Conservation (phyloP, 2,329 filamentous ascomycete genomes). For the Penicillium paneum region DNA sequence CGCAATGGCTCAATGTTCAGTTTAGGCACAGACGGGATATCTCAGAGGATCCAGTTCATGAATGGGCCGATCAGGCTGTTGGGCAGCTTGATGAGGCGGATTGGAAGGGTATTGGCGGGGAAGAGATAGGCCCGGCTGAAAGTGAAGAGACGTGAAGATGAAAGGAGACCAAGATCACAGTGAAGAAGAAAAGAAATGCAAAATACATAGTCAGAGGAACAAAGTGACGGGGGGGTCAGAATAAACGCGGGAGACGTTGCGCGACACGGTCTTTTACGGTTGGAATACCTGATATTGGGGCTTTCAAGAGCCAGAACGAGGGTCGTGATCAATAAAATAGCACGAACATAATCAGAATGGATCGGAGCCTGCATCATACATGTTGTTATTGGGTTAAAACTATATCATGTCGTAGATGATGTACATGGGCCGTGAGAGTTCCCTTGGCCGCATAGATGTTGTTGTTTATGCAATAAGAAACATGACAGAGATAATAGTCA, state of each 20-base stretch:
- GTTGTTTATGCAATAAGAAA: not conserved
- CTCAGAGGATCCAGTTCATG: not conserved
- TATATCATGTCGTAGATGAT: not conserved
- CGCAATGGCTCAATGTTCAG: not conserved
- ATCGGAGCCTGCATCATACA: not conserved
- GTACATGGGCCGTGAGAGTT: not conserved
- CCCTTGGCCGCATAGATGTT: not conserved
- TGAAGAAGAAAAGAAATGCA: not conserved
- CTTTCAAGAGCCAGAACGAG: not conserved
- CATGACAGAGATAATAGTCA: not conserved
- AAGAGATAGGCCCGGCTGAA: not conserved
- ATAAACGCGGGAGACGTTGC: not conserved
- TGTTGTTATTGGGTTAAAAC: not conserved
- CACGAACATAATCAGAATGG: not conserved
- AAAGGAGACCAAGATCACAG: not conserved
- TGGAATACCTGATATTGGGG: not conserved
- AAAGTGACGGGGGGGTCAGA: not conserved
- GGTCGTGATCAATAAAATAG: not conserved
- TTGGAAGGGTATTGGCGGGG: not conserved
- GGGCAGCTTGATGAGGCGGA: constrained; percentile 9
- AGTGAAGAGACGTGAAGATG: not conserved
- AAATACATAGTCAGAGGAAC: not conserved
- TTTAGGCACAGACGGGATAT: not conserved
- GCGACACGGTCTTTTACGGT: not conserved
- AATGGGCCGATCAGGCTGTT: constrained; percentile 18